phyloP scores from a whole-genome alignment of 192 early-diverging fungal species.

The Chytriomyces sp. region DNA sequence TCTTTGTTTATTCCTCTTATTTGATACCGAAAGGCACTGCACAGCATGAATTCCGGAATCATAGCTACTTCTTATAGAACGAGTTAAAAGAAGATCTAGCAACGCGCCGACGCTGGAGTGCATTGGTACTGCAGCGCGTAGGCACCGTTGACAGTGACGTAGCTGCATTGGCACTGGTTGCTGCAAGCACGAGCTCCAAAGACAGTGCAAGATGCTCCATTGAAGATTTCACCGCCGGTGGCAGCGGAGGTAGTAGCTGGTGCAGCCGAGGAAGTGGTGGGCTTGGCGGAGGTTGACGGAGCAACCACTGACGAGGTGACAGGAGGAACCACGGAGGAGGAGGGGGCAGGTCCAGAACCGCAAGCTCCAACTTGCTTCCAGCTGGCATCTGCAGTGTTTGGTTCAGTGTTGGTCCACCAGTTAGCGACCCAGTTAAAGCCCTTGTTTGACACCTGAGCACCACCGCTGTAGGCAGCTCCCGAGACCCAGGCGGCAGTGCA shows the following conservation, averaged over 20 bases:
- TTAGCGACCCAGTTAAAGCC: slow-evolving; percentile 2
- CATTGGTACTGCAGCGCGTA: background rate
- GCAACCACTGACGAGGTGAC: no score
- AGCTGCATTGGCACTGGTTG: background rate
- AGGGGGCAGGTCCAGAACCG: background rate
- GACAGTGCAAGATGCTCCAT: background rate
- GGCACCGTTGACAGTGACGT: background rate
- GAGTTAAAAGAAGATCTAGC: background rate
- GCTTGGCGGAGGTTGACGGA: background rate
- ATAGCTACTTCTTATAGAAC: background rate
- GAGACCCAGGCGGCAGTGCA: background rate
- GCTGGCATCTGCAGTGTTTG: background rate
- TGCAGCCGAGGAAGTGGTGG: background rate
- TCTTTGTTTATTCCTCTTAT: no score
- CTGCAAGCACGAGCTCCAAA: background rate
- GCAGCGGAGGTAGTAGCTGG: background rate
- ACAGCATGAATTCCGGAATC: no score
- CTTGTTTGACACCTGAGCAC: background rate
- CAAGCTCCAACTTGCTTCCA: background rate
- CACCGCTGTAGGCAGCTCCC: slow-evolving; percentile 7
- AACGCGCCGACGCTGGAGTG: background rate
- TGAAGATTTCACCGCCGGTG: background rate
- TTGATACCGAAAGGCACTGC: no score
- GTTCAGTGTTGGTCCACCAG: slow-evolving; percentile 6
- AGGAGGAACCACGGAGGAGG: no score